phyloP scores from a whole-genome alignment of 2,329 filamentous ascomycete species.

The Lizonia empirigonia region DNA sequence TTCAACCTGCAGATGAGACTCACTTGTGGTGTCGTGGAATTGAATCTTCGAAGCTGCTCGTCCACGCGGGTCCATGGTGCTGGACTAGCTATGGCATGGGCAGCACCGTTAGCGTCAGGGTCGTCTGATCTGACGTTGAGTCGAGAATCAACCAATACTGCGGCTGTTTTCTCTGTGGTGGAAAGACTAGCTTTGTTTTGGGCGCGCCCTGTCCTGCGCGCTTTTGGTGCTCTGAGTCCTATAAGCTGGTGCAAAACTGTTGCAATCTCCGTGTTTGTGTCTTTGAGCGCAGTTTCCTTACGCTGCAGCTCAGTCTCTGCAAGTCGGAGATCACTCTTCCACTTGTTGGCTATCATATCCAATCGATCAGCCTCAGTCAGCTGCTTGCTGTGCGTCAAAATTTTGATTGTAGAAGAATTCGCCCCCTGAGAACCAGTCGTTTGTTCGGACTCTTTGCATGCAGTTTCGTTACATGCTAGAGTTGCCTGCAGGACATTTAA shows the following conservation, averaged over 20 bases:
- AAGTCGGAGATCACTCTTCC: background rate
- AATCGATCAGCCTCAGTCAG: background rate
- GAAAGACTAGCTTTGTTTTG: no score
- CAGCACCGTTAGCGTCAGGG: no score
- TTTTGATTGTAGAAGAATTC: background rate
- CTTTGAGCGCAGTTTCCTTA: background rate
- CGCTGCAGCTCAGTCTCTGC: background rate
- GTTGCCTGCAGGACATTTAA: background rate
- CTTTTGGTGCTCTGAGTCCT: background rate
- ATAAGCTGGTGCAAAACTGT: background rate
- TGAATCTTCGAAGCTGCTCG: background rate
- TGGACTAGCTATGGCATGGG: no score
- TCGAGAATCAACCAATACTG: no score
- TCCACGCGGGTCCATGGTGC: no score
- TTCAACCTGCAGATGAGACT: background rate
- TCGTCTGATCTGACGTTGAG: no score
- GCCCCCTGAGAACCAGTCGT: background rate
- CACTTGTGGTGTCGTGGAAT: background rate
- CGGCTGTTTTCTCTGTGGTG: no score
- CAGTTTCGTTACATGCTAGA: no score
- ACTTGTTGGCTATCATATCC: background rate
- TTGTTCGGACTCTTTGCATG: background rate
- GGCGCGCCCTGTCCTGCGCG: background rate
- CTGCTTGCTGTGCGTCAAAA: background rate
- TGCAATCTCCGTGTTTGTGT: background rate